Percentiles rank a stretch among this genome's conserved stretches.
Conservation (phyloP, 2,329 filamentous ascomycete genomes). For the Polychaeton citri region DNA sequence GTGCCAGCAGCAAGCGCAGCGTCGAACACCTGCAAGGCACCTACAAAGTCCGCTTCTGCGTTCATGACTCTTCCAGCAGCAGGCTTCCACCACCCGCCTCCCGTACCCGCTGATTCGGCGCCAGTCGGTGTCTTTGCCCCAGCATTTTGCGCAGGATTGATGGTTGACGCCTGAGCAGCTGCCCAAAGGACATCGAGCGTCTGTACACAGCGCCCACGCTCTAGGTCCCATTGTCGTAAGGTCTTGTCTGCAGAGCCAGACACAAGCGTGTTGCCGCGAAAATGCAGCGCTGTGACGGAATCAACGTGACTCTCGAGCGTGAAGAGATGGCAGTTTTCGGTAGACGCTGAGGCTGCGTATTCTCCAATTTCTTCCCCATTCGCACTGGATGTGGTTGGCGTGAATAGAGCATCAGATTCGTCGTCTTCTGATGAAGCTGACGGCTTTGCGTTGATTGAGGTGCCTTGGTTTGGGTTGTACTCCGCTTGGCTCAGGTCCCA, state of each 20-base stretch:
- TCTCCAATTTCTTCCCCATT: slow-evolving; percentile 5
- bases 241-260: slow-evolving; percentile 97
- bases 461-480: slow-evolving; percentile 53
- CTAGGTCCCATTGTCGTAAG: slow-evolving; percentile 90
- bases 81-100: slow-evolving; percentile 52
- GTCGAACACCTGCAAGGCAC: slow-evolving; percentile 89
- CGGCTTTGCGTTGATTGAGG: slow-evolving; percentile 35
- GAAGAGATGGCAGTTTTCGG: slow-evolving; percentile 81
- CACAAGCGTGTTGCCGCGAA: slow-evolving; percentile 76
- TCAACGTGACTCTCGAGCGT: slow-evolving; percentile 82
- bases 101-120: slow-evolving; percentile 7
- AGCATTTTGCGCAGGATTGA: slow-evolving; percentile 30
- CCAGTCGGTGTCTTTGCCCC: slow-evolving; percentile 2
- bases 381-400: slow-evolving; percentile 8
- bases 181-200: slow-evolving; percentile 98
- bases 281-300: slow-evolving; percentile 87
- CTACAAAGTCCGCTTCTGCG: slow-evolving; percentile 76
- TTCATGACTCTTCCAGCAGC: slow-evolving; percentile 44
- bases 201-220: slow-evolving; percentile 93
- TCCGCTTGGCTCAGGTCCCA: slow-evolving; percentile 90
- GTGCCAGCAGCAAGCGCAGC: slow-evolving; percentile 91
- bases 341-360: slow-evolving; percentile 42
- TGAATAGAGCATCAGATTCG: slow-evolving; percentile 16
- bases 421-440: slow-evolving; percentile 30
- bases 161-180: slow-evolving; percentile 70